Evolutionary conservation across 208 protist species (phyloP).

Genomic region (Crithidia mellificae): DNA sequence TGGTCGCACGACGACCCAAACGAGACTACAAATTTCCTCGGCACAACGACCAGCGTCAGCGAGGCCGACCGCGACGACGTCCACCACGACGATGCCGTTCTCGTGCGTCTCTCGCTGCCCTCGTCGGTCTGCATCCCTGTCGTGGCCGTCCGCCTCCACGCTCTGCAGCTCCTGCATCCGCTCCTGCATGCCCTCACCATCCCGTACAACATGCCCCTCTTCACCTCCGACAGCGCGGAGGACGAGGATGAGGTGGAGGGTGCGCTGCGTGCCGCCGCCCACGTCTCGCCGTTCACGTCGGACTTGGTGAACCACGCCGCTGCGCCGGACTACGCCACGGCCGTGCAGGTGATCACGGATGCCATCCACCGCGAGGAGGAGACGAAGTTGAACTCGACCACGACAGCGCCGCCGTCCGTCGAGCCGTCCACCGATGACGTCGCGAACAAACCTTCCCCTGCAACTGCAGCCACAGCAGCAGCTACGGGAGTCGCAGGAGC

Average conservation of each 20-base stretch:
- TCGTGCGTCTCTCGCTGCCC: conserved; percentile 27
- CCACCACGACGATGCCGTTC: conserved; percentile 15
- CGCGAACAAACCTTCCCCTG: too few relatives aligned
- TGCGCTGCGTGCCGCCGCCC: conserved; percentile 8
- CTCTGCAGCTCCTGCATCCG: conserved; percentile 27
- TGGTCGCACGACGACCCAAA: conserved; percentile 19
- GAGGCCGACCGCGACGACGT: background rate
- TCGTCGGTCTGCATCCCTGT: conserved; percentile 28
- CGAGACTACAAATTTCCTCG: conserved; percentile 16
- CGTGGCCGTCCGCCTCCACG: conserved; percentile 28
- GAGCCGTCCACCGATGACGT: background rate
- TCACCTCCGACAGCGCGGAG: conserved; percentile 5
- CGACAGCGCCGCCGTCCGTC: background rate
- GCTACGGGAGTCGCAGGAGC: too few relatives aligned
- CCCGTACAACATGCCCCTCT: background rate
- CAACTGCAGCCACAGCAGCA: background rate
- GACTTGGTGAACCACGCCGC: background rate
- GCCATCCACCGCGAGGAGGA: conserved; percentile 13
- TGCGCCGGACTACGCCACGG: conserved; percentile 13
- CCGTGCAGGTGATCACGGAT: conserved; percentile 15
- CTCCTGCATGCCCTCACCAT: conserved; percentile 25
- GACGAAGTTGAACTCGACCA: background rate
- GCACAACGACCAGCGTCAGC: conserved; percentile 5
- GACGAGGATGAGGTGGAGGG: conserved; percentile 12
- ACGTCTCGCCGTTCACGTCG: conserved; percentile 8